Base-by-base conservation (phyloP, 768 basidiomycete species). In the Suillus hirtellus region DNA sequence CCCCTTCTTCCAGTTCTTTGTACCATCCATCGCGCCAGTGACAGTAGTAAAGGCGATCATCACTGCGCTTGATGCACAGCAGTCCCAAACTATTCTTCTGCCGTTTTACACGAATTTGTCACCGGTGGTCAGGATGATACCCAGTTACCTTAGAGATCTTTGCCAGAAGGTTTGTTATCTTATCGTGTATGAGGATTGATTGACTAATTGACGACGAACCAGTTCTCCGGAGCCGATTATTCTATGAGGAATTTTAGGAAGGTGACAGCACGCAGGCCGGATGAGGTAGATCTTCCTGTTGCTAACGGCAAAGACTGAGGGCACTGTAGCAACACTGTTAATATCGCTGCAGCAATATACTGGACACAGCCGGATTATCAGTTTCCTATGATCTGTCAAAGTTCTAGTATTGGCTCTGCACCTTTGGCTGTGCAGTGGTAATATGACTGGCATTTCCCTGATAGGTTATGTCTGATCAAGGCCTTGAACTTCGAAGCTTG, bases 41-140 rank as follows among this genome's bases (percentile, higher is more conserved):
- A 79, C 83, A 4, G 81, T 96, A 11, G 92, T 92, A 60, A 95
- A 95, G 75, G 80, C 80, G 38, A 86, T 98, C 71, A 92, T 99
- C 62, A 77, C 85, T 38, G 91, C 91, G 1, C 73, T 97, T 60
- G 92, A 97, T 73, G 86, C 86, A 55, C 89, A 90, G 65, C 88
- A 95, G 68, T 90, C 89, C 15, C 82, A 84, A 63, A 84, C 80
- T 21, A 84, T 95, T 64, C 76, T 85, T 66, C 68, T 93, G 66
- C 95, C 95, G 17, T 89, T 92, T 74, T 93, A 86, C 68, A 80
- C 81, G 15, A 79, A 91, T 69, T 82, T 87, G 35, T 76, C 81
- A 42, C 86, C 88, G 49, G 79, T 79, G 65, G 68, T 90, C 64
- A 75, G 75, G 58, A 71, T 86, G 63, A 73, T 90, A 62, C 92